Conservation (phyloP, 78 protist genomes). For the Dictyostelium capitatum region DNA sequence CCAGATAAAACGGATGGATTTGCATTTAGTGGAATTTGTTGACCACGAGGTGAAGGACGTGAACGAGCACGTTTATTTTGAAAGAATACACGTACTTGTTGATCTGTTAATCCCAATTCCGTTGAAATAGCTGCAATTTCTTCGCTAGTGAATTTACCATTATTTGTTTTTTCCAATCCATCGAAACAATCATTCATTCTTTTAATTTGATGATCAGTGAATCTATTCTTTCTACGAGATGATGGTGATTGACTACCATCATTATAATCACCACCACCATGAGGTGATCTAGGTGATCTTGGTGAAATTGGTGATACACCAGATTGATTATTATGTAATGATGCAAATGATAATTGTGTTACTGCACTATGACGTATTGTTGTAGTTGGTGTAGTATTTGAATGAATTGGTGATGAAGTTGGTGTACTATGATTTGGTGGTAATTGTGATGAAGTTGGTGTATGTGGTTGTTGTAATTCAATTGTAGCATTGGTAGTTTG, state of each 20-base stretch:
- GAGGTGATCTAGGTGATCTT: slow-evolving; percentile 14
- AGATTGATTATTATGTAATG: background rate
- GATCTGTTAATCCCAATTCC: slow-evolving; percentile 8
- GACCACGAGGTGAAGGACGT: slow-evolving; percentile 22
- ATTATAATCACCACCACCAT: background rate
- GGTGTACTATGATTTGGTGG: background rate
- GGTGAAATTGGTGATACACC: background rate
- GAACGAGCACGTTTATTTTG: slow-evolving; percentile 38
- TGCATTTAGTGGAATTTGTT: no score
- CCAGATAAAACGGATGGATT: background rate
- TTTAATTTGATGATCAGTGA: slow-evolving; percentile 4
- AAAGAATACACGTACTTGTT: slow-evolving; percentile 20
- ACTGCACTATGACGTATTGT: background rate
- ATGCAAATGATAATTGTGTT: background rate
- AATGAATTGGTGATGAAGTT: slow-evolving; percentile 8
- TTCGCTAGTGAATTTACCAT: slow-evolving; percentile 3
- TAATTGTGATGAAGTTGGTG: background rate
- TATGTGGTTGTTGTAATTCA: no score
- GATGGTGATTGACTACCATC: slow-evolving; percentile 20
- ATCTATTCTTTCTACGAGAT: slow-evolving; percentile 10
- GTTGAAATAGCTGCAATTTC: background rate
- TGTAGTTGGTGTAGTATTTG: background rate
- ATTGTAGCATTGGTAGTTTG: no score
- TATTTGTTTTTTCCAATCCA: background rate
- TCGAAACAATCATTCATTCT: slow-evolving; percentile 1